A percentile compares a stretch with the other conserved stretches of the same genome.
Evolutionary conservation across 1,139 yeast genomes (phyloP).

Genomic region (Waltiozyma sp.): DNA sequence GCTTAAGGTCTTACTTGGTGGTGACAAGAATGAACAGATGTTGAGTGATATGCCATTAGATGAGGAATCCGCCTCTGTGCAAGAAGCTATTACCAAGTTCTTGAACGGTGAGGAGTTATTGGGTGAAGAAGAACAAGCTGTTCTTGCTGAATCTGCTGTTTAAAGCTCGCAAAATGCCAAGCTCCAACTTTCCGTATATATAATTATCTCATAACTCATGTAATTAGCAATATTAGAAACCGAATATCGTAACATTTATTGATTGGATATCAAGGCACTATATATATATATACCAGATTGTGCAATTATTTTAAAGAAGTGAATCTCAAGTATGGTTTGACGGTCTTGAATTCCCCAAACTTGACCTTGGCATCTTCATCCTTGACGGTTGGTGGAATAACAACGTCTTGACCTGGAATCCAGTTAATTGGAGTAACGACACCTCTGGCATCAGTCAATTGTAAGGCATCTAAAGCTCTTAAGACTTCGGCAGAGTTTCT

Average conservation of each 20-base stretch:
- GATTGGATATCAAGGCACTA: background rate
- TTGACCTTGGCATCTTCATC: slow-evolving; percentile 73
- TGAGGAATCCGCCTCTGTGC: slow-evolving; percentile 40
- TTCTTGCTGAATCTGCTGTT: background rate
- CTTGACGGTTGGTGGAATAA: slow-evolving; percentile 74
- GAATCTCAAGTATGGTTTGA: slow-evolving; percentile 76
- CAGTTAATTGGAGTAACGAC: slow-evolving; percentile 65
- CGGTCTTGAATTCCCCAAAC: slow-evolving; percentile 70
- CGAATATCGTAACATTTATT: too few relatives aligned
- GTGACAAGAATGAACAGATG: slow-evolving; percentile 45
- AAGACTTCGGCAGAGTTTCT: slow-evolving; percentile 83
- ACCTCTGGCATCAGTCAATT: slow-evolving; percentile 67
- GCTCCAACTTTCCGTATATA: background rate
- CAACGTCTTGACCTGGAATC: slow-evolving; percentile 70
- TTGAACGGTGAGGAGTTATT: slow-evolving; percentile 16
- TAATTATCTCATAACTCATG: too few relatives aligned
- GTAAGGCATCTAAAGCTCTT: slow-evolving; percentile 80
- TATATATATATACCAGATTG: background rate
- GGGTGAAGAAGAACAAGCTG: slow-evolving; percentile 6
- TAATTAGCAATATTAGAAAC: too few relatives aligned
- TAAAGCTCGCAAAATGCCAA: background rate
- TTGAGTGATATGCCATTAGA: slow-evolving; percentile 47
- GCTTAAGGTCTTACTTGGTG: slow-evolving; percentile 61
- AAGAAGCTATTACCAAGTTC: slow-evolving; percentile 17
- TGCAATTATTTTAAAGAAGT: slow-evolving; percentile 19